Conservation (phyloP, 1,284 basidiomycete species). For the Fomitopsis palustris region DNA sequence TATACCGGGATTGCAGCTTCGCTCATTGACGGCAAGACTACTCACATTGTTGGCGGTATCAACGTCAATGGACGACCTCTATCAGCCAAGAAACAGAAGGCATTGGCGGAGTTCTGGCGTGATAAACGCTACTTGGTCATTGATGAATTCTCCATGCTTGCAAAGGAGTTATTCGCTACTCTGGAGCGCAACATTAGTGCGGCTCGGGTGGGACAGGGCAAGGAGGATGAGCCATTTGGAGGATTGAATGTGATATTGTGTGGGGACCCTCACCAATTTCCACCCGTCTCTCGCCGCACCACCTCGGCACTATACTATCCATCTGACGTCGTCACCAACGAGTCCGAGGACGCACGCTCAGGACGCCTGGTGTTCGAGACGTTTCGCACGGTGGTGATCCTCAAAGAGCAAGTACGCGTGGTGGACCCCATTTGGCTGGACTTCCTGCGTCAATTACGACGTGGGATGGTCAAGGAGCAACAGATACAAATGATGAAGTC, state of each 20-base stretch:
- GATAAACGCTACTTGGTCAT: conserved; percentile 27
- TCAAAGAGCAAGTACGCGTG: conserved; percentile 33
- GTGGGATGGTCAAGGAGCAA: neutral
- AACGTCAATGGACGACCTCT: neutral
- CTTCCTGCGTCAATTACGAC: conserved; percentile 22
- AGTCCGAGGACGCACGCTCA: no score
- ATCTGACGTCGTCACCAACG: no score
- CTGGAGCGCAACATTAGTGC: conserved; percentile 21
- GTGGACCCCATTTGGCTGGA: conserved; percentile 30
- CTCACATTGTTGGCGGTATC: conserved; percentile 17
- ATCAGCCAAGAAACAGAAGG: conserved; percentile 5
- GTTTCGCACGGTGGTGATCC: conserved; percentile 33
- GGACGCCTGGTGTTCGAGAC: conserved; percentile 26
- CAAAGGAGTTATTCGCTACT: conserved; percentile 23
- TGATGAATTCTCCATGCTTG: conserved; percentile 34
- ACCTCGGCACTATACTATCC: neutral
- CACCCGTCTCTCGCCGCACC: conserved; percentile 3
- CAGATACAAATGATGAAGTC: neutral
- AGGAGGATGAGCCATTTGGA: neutral
- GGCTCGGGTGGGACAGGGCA: conserved; percentile 18
- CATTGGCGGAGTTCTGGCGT: conserved; percentile 19
- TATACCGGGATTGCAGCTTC: conserved; percentile 35
- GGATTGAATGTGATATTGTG: neutral
- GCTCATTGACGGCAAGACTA: conserved; percentile 29
- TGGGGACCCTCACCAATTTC: neutral